Conservation (phyloP, 306 rosid genomes). For the Cucurbita ficifolia region DNA sequence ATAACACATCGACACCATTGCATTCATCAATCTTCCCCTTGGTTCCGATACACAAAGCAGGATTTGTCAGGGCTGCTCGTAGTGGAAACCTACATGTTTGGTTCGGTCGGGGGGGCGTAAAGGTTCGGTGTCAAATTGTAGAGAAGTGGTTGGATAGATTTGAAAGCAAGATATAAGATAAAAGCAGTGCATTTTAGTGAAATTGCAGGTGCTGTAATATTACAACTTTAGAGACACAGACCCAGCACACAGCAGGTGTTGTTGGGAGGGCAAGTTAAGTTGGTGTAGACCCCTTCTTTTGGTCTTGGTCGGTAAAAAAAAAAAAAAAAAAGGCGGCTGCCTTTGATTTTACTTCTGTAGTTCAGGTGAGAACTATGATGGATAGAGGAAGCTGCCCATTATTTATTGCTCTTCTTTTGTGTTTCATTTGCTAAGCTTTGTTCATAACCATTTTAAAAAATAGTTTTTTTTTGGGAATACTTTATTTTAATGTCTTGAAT, state of each 20-base stretch:
- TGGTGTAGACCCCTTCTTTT: neutral
- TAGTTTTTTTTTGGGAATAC: neutral
- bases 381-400: neutral
- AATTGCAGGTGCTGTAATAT: neutral
- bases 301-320: neutral
- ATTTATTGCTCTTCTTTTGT: neutral
- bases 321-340: neutral
- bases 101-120: neutral
- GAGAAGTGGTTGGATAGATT: neutral
- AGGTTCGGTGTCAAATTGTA: neutral
- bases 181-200: neutral
- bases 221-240: neutral
- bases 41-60: neutral
- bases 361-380: neutral
- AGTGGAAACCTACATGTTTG: neutral
- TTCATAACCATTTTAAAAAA: neutral
- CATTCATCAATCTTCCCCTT: neutral
- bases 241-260: neutral
- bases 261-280: neutral
- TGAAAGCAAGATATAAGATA: conserved; percentile 2
- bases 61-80: neutral
- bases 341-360: neutral
- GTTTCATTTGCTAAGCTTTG: neutral
- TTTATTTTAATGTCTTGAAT: too few species aligned
- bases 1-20: neutral